phyloP scores from a whole-genome alignment of 129 eudicot genomes.

The Heracleum sosnowskyi region DNA sequence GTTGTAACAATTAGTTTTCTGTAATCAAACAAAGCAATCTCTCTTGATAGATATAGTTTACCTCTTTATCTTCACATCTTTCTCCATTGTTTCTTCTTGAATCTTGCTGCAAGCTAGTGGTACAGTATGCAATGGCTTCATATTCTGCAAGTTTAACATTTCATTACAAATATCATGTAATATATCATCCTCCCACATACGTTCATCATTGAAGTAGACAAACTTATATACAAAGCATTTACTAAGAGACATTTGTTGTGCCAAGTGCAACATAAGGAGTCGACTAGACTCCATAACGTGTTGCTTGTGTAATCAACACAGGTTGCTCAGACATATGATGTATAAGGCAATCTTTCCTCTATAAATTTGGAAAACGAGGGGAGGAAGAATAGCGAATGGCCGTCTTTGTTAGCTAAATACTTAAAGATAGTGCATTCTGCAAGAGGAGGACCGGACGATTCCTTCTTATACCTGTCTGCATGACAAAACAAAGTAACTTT shows the following conservation, averaged over 20 bases:
- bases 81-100: too few species aligned
- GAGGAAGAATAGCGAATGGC: neutral
- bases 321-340: neutral
- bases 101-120: too few species aligned
- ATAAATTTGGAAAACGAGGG: neutral
- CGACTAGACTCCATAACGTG: neutral
- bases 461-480: neutral
- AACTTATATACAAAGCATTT: neutral
- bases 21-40: too few species aligned
- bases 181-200: too few species aligned
- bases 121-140: too few species aligned
- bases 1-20: too few species aligned
- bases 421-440: neutral
- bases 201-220: too few species aligned
- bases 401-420: neutral
- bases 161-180: too few species aligned
- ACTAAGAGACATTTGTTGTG: neutral
- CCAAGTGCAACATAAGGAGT: neutral
- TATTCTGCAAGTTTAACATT: too few species aligned
- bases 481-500: neutral
- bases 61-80: too few species aligned
- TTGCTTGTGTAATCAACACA: neutral
- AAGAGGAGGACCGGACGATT: neutral
- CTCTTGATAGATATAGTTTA: too few species aligned
- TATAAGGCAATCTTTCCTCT: neutral